Percentiles rank a stretch among this genome's conserved stretches.
These are phyloP conservation scores for Lyophyllum decastes DNA, from an alignment of 768 basidiomycete species.

Conservation along the genomic window DNA sequence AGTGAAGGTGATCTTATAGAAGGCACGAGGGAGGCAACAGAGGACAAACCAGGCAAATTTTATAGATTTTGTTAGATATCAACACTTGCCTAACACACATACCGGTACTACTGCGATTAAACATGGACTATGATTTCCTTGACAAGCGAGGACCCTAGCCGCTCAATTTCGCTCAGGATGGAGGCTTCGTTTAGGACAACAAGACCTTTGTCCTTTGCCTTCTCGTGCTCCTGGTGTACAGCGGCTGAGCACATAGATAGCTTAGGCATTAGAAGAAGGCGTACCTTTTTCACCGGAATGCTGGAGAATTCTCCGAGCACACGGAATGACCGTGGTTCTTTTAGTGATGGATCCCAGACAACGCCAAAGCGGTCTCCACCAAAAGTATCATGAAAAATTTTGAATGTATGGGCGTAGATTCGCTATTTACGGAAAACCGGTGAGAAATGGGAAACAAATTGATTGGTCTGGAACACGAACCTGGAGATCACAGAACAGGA, in stretches of 20 bases:
- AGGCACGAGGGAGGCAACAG: too few species aligned
- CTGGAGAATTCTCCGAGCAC: constrained; percentile 84
- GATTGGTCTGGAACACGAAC: constrained; percentile 39
- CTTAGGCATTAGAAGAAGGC: background rate
- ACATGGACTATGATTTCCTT: constrained; percentile 41
- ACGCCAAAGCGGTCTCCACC: constrained; percentile 81
- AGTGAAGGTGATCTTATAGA: too few species aligned
- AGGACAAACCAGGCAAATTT: too few species aligned
- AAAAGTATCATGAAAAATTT: constrained; percentile 81
- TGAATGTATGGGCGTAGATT: constrained; percentile 72
- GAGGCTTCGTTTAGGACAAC: constrained; percentile 69
- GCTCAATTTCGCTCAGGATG: constrained; percentile 72
- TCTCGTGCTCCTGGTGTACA: constrained; percentile 35
- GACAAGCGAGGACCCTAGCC: constrained; percentile 73
- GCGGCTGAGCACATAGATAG: background rate
- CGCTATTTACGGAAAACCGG: constrained; percentile 39
- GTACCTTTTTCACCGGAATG: constrained; percentile 51
- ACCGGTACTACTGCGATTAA: background rate
- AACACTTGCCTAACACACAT: background rate
- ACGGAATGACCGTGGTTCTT: constrained; percentile 66
- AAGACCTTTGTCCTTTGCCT: constrained; percentile 54
- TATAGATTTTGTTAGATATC: background rate
- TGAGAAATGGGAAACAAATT: background rate
- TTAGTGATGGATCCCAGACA: constrained; percentile 82
- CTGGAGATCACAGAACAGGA: constrained; percentile 72